phyloP scores from a whole-genome alignment of 2,329 filamentous ascomycete species.

The Colletotrichum sidae region DNA sequence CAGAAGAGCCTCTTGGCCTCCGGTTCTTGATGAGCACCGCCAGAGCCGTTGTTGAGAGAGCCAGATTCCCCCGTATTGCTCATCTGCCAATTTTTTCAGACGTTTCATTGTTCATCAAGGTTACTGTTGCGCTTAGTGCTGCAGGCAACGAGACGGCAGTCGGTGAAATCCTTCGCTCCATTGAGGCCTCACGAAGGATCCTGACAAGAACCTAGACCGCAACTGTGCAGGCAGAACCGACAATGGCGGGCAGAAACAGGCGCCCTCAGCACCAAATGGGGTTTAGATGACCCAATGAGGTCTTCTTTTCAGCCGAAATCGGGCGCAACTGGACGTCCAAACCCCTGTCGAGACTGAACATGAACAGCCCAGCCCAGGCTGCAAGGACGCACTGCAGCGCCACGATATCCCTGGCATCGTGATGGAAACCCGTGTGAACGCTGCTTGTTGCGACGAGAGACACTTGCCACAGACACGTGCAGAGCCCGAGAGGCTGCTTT shows the following conservation, averaged over 20 bases:
- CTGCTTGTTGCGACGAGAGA: too few relatives aligned
- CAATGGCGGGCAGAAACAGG: too few relatives aligned
- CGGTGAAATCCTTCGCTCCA: not conserved
- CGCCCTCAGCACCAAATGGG: too few relatives aligned
- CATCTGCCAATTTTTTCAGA: slow-evolving; percentile 13
- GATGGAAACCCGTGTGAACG: not conserved
- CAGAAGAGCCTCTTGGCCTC: slow-evolving; percentile 9
- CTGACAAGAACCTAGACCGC: not conserved
- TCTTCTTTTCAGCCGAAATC: not conserved
- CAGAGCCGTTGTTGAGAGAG: not conserved
- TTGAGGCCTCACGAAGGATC: slow-evolving; percentile 22
- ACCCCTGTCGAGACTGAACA: slow-evolving; percentile 14
- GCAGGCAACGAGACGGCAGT: too few relatives aligned
- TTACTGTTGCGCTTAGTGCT: not conserved
- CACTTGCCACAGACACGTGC: too few relatives aligned
- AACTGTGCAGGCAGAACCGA: not conserved
- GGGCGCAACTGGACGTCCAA: too few relatives aligned
- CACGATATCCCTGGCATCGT: slow-evolving; percentile 1
- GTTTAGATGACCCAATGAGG: too few relatives aligned
- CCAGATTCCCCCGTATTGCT: slow-evolving; percentile 15
- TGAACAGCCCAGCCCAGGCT: slow-evolving; percentile 5
- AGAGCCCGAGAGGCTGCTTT: too few relatives aligned
- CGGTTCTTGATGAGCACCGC: not conserved
- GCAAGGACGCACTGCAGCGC: slow-evolving; percentile 2
- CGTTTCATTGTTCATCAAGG: not conserved